Conservation (phyloP, 169 alveolate species). For the Cryptosporidium sp. region DNA sequence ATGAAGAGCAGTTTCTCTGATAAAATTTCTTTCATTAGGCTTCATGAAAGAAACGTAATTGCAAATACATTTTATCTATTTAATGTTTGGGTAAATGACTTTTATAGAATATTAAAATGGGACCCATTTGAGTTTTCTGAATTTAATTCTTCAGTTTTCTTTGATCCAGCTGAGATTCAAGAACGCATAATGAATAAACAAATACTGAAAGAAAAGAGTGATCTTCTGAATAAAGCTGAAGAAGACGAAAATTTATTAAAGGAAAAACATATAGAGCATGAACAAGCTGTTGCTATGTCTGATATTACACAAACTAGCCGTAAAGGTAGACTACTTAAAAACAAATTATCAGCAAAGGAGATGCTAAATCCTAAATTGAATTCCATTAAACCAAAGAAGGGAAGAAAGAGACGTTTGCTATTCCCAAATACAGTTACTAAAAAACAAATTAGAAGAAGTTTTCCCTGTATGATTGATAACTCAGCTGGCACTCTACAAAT, state of each 20-base stretch:
- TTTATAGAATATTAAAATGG: slow-evolving; percentile 28
- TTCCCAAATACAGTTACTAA: not conserved
- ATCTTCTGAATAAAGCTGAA: not conserved
- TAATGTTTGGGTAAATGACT: slow-evolving; percentile 44
- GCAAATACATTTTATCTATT: slow-evolving; percentile 17
- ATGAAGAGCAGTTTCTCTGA: slow-evolving; percentile 8
- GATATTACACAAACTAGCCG: slow-evolving; percentile 35
- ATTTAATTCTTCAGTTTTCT: slow-evolving; percentile 26
- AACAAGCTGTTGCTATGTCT: not conserved
- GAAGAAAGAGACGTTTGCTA: slow-evolving; percentile 32
- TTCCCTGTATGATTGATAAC: not conserved
- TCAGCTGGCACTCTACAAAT: slow-evolving; percentile 11
- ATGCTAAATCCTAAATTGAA: slow-evolving; percentile 52
- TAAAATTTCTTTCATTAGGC: slow-evolving; percentile 8
- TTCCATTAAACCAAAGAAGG: slow-evolving; percentile 29
- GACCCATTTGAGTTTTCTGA: slow-evolving; percentile 10
- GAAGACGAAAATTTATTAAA: not conserved
- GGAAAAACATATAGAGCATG: not conserved
- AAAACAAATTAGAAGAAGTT: slow-evolving; percentile 26
- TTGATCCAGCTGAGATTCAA: not conserved
- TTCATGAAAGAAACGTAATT: slow-evolving; percentile 57
- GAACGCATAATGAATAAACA: not conserved
- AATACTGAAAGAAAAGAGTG: not conserved
- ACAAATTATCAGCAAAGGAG: slow-evolving; percentile 49
- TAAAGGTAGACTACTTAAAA: slow-evolving; percentile 34